A percentile compares a stretch with the other conserved stretches of the same genome.
Evolutionary conservation across 2,329 filamentous ascomycete genomes (phyloP).

Genomic region (Fusarium keratoplasticum): DNA sequence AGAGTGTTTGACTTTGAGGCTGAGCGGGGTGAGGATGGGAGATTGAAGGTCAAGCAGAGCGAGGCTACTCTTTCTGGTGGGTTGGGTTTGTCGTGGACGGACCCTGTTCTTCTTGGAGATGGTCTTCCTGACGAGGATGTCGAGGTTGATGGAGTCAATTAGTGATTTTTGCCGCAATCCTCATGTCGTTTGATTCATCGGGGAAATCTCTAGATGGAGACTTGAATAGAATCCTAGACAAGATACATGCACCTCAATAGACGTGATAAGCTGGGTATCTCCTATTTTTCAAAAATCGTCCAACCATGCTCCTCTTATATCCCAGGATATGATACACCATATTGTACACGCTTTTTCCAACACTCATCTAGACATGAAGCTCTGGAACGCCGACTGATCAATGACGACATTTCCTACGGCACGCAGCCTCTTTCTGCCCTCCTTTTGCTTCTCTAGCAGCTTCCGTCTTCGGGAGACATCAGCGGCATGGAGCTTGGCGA

Average conservation of each 20-base stretch:
- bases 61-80: slow-evolving; percentile 52
- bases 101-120: slow-evolving; percentile 53
- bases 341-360: slow-evolving; percentile 19
- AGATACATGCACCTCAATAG: background rate
- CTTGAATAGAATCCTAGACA: background rate
- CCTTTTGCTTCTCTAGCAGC: slow-evolving; percentile 95
- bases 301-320: background rate
- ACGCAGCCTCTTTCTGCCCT: slow-evolving; percentile 87
- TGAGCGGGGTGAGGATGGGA: slow-evolving; percentile 40
- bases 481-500: slow-evolving; percentile 91
- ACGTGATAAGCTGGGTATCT: slow-evolving; percentile 20
- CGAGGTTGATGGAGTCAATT: background rate
- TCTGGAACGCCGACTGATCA: slow-evolving; percentile 94
- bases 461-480: slow-evolving; percentile 87
- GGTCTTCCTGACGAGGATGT: slow-evolving; percentile 51
- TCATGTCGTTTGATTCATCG: background rate
- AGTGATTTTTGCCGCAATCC: background rate
- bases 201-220: background rate
- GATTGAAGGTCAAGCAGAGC: slow-evolving; percentile 58
- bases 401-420: slow-evolving; percentile 93
- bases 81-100: slow-evolving; percentile 50
- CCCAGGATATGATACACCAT: slow-evolving; percentile 31
- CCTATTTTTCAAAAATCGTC: slow-evolving; percentile 4
- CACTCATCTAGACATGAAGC: slow-evolving; percentile 82
- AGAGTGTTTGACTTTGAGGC: slow-evolving; percentile 68